Base-by-base conservation (phyloP, 495 filamentous ascomycete genomes). In the Daldinia decipiens region DNA sequence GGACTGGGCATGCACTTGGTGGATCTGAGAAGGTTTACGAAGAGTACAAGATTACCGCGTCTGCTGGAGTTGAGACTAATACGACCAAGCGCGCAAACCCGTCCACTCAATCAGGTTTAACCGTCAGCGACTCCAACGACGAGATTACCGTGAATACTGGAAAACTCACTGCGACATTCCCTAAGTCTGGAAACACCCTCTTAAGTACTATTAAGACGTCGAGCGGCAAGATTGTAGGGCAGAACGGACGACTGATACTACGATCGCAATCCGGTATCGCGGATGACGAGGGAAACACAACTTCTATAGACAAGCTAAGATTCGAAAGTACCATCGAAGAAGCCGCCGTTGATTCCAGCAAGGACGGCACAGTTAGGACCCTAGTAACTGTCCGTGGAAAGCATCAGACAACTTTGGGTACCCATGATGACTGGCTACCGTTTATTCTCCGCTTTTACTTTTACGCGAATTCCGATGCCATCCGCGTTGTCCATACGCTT, bases 401-500 rank as follows among this genome's bases (percentile, higher is more conserved):
- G 15, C 76, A 78, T 29, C 67, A 70, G 12, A 60, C 61, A 12
- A 47, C 43, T 8, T 50, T 40, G 32, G 59, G 52, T 29, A 53
- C 43, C 7, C 74, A 75, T 56, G 59, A 52, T 29, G 73, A 76
- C 2, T 81, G 76, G 78, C 73, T 83, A 12, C 79, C 74, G 13
- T 83, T 83, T 63, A 74, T 79, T 2, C 34, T 83, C 12, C 74
- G 82, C 4, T 83, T 83, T 60, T 84, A 83, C 56, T 65, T 83
- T 5, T 84, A 83, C 60, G 75, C 79, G 47, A 66, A 81, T 65
- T 81, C 80, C 2, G 77, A 80, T 24, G 67, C 76, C 1, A 78
- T 83, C 26, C 71, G 76, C 27, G 34, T 79, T 12, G 70, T 83
- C 5, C 80, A 84, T 59, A 80, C 75, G 17, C 64, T 82, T 12